Base-by-base conservation (phyloP, 2,329 filamentous ascomycete genomes). In the Verticillium tricorpus region DNA sequence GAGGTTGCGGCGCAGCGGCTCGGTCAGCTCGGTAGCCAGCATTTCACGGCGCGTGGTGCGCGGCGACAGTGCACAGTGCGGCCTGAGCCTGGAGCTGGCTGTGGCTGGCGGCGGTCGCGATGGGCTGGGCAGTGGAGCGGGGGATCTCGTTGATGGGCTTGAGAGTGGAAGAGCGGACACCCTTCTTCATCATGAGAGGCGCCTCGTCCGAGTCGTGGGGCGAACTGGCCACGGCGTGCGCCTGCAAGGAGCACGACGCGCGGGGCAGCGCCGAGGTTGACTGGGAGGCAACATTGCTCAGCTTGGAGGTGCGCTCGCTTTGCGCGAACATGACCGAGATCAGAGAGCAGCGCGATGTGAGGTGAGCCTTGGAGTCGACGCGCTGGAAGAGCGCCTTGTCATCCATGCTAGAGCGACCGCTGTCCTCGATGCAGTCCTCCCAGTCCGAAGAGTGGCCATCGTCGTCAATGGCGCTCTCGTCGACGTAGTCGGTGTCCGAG, bases 11-110 rank as follows among this genome's bases (percentile, higher is more conserved):
- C 95, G 88, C 3, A 99, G 87, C 25, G 92, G 96, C 73, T 97
- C 93, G 2, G 94, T 97, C 60, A 99, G 81, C 78, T 99, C 95
- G 0, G 92, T 96, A 9, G 92, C 90, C 61, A 99, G 84, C 95
- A 99, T 99, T 76, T 97, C 96, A 64, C 93, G 87, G 59, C 95
- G 87, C 0, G 93, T 97, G 0, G 94, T 97, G 62, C 93, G 87
- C 4, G 95, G 95, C 5, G 95, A n/a, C n/a, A n/a, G n/a, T n/a
- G n/a, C n/a, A 98, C 66, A 97, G 84, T 1, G 92, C 91, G 32
- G 88, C 86, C 61, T 91, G 89, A 66, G 90, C 86, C 57, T 81
- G 75, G 45, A 76, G 74, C 62, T 88, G 88, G 58, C 63, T 65
- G 62, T 88, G 88, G 56, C 64, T 63, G 22, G 89, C 85, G 15